Percentiles rank a stretch among this genome's conserved stretches.
phyloP scores from a whole-genome alignment of 75 land plant species.

The Pinus taeda region DNA sequence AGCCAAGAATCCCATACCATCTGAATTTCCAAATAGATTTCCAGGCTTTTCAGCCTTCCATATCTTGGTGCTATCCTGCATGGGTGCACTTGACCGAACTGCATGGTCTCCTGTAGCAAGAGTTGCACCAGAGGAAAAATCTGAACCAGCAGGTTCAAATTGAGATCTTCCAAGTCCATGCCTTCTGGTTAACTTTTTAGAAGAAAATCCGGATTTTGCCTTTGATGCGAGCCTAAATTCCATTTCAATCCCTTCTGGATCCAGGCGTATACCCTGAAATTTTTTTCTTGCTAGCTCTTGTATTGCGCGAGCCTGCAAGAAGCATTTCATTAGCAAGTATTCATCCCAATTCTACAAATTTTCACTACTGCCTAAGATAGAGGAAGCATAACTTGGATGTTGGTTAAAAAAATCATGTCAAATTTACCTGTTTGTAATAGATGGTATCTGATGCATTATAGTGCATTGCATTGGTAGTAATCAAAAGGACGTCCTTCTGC shows the following conservation, averaged over 20 bases:
- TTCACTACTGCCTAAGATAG: no score
- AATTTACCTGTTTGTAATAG: conserved; percentile 78
- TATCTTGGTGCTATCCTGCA: not conserved
- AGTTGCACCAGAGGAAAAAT: conserved; percentile 65
- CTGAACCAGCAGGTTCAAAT: conserved; percentile 61
- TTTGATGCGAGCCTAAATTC: conserved; percentile 35
- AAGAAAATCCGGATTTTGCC: conserved; percentile 15
- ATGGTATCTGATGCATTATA: conserved; percentile 88
- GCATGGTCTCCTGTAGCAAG: conserved; percentile 51
- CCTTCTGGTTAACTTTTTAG: conserved; percentile 39
- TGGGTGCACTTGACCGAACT: conserved; percentile 18
- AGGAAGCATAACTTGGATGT: not conserved
- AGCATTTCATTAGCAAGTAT: not conserved
- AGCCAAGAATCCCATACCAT: conserved; percentile 15
- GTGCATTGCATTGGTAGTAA: conserved; percentile 93
- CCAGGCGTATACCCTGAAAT: conserved; percentile 37
- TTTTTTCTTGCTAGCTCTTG: conserved; percentile 79
- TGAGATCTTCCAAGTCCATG: conserved; percentile 15
- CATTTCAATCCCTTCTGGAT: conserved; percentile 31
- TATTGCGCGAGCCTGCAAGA: conserved; percentile 70
- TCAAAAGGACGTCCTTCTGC: conserved; percentile 85
- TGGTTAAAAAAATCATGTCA: conserved; percentile 3
- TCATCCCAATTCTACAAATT: not conserved
- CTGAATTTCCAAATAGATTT: conserved; percentile 20
- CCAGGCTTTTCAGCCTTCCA: conserved; percentile 40